Base-by-base conservation (phyloP, 1,284 basidiomycete genomes). In the Apiotrichum domesticum region DNA sequence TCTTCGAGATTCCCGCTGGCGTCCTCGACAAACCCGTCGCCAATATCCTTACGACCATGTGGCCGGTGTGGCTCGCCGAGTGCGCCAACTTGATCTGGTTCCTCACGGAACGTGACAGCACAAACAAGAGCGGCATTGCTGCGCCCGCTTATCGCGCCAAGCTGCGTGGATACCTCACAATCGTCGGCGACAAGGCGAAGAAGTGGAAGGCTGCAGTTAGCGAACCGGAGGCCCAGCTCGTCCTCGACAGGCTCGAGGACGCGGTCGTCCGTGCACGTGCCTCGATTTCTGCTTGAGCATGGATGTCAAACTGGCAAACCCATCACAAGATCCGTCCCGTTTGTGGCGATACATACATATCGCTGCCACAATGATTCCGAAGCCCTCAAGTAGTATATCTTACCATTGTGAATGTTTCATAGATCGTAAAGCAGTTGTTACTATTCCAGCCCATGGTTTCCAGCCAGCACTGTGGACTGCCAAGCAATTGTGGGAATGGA, bases 131-230 rank as follows among this genome's bases (percentile, higher is more conserved):
- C 2, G 62, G 62, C 1, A 43, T 61, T 54, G 61, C 63, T 35
- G 64, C 70, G 54, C 68, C 69, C 42, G 67, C 65, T 2, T 55
- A 68, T 40, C 62, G 74, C 15, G 68, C 73, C 11, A 56, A 51
- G 37, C 44, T 45, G 29, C 48, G 37, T 29, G 46, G 54, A 6
- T 55, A 46, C 42, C 51, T 59, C 21, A 21, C 33, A 2, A 21
- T 50, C 3, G 35, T 58, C 3, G 42, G 15, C 32, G 40, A 29
- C 51, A 57, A 54, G 53, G 53, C 53, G 5, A 55, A 52, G 41
- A 32, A 34, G 32, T 58, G 57, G 57, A 54, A 49, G 15, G 53
- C 48, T 2, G 47, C 46, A 33, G 45, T 42, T 21, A 42, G 32
- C 34, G 49, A 48, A 8, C 10, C 44, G 2, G 46, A 53, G 6